Evolutionary conservation across 73 alveolate genomes (phyloP), one percentile per base, ranked within the genome.

Genomic region (Urostyla sp.): DNA sequence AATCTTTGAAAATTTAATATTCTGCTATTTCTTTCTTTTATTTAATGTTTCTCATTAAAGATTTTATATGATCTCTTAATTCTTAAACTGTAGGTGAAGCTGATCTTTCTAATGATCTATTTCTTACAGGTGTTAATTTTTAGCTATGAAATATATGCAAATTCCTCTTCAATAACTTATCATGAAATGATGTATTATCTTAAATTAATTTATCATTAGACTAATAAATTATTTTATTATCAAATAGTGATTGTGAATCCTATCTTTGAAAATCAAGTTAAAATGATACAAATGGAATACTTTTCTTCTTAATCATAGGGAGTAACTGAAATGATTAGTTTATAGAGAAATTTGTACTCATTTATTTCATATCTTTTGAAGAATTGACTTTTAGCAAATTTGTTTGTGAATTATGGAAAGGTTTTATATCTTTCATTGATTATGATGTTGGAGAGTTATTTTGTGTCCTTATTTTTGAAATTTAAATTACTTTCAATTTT

Each of bases 51-150:
- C 44, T 27, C 20, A 24, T 50, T 13, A 27, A 63, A 11, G 37
- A 21, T 32, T 8, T 5, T 0, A 63, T 63, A 63, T 63, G 79
- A 6, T 63, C 79, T 16, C 45, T 34, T 20, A 63, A 24, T 18
- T 63, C 43, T 23, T 38, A n/a, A 28, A 63, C 60, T 5, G 79
- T 63, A 10, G 79, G 79, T 21, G 61, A 38, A 5, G 58, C 43
- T 8, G 79, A 49, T 10, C 21, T 8, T 2, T 34, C 58, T 8
- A 40, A 63, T 2, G 79, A 63, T 8, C 28, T 35, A 63, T 63
- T 50, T n/a, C 79, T 34, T 5, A 3, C 18, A 5, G 24, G 0
- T 4, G 32, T 26, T 63, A n/a, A n/a, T n/a, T n/a, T n/a, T n/a
- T n/a, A n/a, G n/a, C n/a, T n/a, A n/a, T n/a, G n/a, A n/a, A n/a